Base-by-base conservation (phyloP, 768 basidiomycete species). In the Ramaria sp. region DNA sequence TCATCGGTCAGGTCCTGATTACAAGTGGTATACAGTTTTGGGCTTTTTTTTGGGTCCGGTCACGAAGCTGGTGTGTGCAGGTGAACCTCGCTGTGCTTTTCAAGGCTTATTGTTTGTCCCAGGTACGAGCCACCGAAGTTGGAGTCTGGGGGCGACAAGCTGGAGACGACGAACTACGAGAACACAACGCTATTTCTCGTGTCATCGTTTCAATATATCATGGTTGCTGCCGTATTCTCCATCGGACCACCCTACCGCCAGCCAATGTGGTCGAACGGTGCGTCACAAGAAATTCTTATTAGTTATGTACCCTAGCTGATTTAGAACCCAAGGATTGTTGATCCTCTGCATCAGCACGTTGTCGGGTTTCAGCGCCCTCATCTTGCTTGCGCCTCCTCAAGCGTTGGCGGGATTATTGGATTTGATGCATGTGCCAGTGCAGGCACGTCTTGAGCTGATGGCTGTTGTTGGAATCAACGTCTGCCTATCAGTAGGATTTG, bases 141-240 rank as follows among this genome's bases (percentile, higher is more conserved):
- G 78, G 24, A 65, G 66, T 6, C 70, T 72, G 45, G 77, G 75
- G 79, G 77, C 59, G 79, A 85, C 68, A 82, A 90, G 63, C 75
- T 98, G 45, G 81, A 91, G 58, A 84, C 91, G 20, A 81, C 73
- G 42, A 97, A 94, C 67, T 94, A 80, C 64, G 96, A 98, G 69
- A 97, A 99, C 68, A 84, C 96, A 5, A 82, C 80, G 30, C 70
- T 99, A 57, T 99, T 99, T 73, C 70, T 97, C 61, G 75, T 97
- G 45, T 97, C 96, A 10, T 96, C 92, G 60, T 98, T 98, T 82
- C 96, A 99, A 72, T 99, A 99, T 69, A 91, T 98, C 65, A 75
- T 98, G 50, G 90, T 96, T 7, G 96, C 95, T 12, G 95, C 86
- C 0, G 92, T 98, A 0, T 99, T 98, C 73, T 95, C 91, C 67